Percentiles rank a stretch among this genome's conserved stretches.
These are phyloP conservation scores for Globisporangium megalacanthum DNA, from an alignment of 352 stramenopile genomes.

Conservation along the genomic window DNA sequence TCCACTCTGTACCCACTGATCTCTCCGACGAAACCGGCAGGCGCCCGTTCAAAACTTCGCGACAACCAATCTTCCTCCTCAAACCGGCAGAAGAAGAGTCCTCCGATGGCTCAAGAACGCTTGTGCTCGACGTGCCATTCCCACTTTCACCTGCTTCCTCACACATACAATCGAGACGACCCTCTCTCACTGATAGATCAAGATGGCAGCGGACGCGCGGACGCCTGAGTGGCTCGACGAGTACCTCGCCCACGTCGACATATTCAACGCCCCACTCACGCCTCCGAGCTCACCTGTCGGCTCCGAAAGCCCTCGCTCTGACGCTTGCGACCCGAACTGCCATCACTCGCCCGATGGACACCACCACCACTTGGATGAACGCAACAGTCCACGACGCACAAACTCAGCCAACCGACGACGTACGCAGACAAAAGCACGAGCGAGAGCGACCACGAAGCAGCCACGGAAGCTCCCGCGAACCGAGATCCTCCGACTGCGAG, in stretches of 20 bases:
- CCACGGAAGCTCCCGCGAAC: slow-evolving; percentile 5
- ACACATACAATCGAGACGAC: background rate
- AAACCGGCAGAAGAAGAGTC: background rate
- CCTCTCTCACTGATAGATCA: background rate
- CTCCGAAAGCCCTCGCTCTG: background rate
- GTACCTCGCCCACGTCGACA: background rate
- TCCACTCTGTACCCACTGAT: background rate
- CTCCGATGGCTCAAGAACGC: background rate
- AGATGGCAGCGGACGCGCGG: background rate
- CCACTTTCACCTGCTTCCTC: background rate
- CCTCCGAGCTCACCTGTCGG: background rate
- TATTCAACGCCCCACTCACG: background rate
- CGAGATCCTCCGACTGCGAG: slow-evolving; percentile 10
- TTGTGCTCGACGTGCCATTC: background rate
- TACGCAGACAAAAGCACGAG: background rate
- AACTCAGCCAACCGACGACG: background rate
- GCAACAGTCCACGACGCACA: background rate
- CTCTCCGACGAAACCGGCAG: background rate
- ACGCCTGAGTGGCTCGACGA: background rate
- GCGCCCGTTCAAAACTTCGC: background rate
- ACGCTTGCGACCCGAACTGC: background rate
- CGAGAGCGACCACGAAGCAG: background rate
- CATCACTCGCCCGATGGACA: background rate
- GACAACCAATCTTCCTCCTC: background rate
- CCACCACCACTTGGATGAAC: background rate